These are phyloP conservation scores for Psidium friedrichsthalianum DNA, from an alignment of 345 rosid species.

Conservation along the genomic window DNA sequence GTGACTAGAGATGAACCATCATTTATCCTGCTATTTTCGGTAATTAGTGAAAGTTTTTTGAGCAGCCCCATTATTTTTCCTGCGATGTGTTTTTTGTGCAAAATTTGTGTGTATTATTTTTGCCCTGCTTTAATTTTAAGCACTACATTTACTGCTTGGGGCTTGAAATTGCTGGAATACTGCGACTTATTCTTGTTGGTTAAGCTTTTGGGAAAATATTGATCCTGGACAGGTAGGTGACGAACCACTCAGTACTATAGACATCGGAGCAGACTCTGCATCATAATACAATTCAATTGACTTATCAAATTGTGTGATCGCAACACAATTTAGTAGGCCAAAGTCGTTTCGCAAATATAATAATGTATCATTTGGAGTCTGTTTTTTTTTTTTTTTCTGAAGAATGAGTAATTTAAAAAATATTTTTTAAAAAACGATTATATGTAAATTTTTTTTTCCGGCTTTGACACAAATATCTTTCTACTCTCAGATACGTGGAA, in stretches of 20 bases:
- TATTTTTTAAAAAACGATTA: no score
- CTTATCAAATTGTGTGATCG: not conserved
- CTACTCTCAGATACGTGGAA: no score
- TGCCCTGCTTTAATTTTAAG: not conserved
- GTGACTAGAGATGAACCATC: not conserved
- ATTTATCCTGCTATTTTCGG: rapidly evolving
- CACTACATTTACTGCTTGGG: not conserved
- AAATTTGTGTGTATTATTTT: not conserved
- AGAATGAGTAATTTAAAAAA: no score
- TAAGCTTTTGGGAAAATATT: not conserved
- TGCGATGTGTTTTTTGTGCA: rapidly evolving
- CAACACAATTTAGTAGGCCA: not conserved
- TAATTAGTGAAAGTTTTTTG: not conserved
- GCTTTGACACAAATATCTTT: not conserved
- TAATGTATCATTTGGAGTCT: not conserved
- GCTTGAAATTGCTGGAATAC: not conserved
- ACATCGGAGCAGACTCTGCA: not conserved
- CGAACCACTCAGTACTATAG: not conserved
- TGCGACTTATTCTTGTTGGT: not conserved
- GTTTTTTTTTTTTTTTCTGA: no score
- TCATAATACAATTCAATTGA: not conserved
- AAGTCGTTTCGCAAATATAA: not conserved
- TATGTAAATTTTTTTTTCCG: not conserved
- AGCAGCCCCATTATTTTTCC: not conserved
- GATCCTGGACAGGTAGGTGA: rapidly evolving